A percentile compares a stretch with the other conserved stretches of the same genome.
These are phyloP conservation scores for Aspergillus awamori DNA, from an alignment of 2,329 filamentous ascomycete species.

Conservation along the genomic window DNA sequence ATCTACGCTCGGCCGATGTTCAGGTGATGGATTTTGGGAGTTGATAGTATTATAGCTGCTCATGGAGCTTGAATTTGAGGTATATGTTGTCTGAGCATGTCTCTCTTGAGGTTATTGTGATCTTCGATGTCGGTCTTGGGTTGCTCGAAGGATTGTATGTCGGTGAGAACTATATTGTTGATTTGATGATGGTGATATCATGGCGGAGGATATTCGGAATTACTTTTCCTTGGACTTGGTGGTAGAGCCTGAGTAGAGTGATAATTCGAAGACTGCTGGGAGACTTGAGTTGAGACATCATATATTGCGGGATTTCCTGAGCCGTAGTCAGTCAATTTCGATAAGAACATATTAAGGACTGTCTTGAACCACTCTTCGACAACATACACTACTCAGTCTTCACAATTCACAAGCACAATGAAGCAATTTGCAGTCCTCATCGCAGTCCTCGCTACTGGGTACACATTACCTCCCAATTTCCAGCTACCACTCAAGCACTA, in stretches of 20 bases:
- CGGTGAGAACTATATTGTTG: not conserved
- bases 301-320: not conserved
- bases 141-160: not conserved
- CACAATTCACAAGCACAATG: not conserved
- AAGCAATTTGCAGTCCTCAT: constrained; percentile 7
- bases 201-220: not conserved
- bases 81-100: not conserved
- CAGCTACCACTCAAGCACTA: not conserved
- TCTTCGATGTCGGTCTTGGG: not conserved
- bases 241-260: not conserved
- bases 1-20: not conserved
- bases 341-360: no score
- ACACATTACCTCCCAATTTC: not conserved
- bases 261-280: not conserved
- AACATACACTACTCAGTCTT: not conserved
- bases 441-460: constrained; percentile 14
- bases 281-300: not conserved
- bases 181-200: not conserved
- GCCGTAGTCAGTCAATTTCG: not conserved
- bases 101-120: not conserved
- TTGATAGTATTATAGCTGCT: not conserved
- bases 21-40: not conserved
- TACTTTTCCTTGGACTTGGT: not conserved
- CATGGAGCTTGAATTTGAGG: not conserved
- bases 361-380: not conserved